Percentiles rank a stretch among this genome's conserved stretches.
Evolutionary conservation across 371 early-diverging fungal species (phyloP).

Genomic region (Zancudomyces culisetae): DNA sequence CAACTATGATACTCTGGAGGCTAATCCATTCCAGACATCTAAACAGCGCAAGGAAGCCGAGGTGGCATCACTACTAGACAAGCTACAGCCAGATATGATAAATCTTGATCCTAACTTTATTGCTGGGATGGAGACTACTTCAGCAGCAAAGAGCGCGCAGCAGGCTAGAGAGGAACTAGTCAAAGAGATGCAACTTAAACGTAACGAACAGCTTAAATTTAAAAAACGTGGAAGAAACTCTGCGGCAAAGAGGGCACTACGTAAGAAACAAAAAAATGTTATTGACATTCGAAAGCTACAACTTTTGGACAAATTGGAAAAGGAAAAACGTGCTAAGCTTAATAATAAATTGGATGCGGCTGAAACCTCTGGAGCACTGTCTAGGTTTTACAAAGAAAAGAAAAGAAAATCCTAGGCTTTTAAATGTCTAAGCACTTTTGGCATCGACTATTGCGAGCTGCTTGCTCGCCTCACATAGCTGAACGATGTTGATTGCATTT

Average conservation of each 20-base stretch:
- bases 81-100: constrained; percentile 82
- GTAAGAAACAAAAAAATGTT: constrained; percentile 60
- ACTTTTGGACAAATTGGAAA: constrained; percentile 12
- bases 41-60: constrained; percentile 84
- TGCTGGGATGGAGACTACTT: constrained; percentile 46
- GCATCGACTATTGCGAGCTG: too few species aligned
- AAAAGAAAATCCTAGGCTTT: neutral
- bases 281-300: constrained; percentile 35
- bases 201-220: constrained; percentile 40
- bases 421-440: too few species aligned
- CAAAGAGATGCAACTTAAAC: too few species aligned
- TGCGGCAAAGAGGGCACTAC: constrained; percentile 43
- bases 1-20: constrained; percentile 86
- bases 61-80: constrained; percentile 82
- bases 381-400: too few species aligned
- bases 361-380: too few species aligned
- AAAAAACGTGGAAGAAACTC: constrained; percentile 61
- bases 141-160: constrained; percentile 12
- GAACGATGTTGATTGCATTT: too few species aligned
- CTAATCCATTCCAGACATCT: constrained; percentile 85
- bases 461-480: too few species aligned
- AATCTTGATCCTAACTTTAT: constrained; percentile 49
- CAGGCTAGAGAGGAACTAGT: too few species aligned
- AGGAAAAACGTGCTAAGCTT: too few species aligned
- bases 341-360: too few species aligned